These are phyloP conservation scores for Mesostigma viride DNA, from an alignment of 139 green algal species.

Conservation along the genomic window DNA sequence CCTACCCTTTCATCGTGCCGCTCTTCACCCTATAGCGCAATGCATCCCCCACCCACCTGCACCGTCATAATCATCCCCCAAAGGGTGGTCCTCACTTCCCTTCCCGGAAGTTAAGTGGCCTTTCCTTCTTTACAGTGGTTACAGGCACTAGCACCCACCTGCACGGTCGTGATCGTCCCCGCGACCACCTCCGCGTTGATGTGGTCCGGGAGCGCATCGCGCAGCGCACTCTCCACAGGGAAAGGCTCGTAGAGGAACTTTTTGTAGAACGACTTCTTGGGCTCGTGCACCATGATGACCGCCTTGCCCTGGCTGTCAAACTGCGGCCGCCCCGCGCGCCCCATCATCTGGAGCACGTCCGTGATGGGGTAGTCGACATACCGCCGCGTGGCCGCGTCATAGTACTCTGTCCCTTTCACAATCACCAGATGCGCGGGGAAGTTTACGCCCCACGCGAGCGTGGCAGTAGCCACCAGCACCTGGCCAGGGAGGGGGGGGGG, in stretches of 20 bases:
- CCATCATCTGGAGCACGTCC: conserved; percentile 88
- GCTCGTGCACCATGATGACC: conserved; percentile 94
- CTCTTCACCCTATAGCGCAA: no score
- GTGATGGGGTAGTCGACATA: conserved; percentile 98
- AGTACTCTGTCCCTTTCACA: conserved; percentile 97
- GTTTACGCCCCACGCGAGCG: conserved; percentile 91
- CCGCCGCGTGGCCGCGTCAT: conserved; percentile 53
- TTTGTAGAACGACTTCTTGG: conserved; percentile 99
- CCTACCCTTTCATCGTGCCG: no score
- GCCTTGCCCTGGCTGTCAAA: conserved; percentile 78
- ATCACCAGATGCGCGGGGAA: conserved; percentile 86
- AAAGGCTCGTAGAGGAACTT: conserved; percentile 98
- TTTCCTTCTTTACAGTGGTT: no score
- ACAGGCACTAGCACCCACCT: background rate
- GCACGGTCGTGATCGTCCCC: conserved; percentile 24
- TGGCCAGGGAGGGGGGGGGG: background rate
- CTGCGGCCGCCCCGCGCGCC: conserved; percentile 79
- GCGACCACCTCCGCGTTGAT: conserved; percentile 40
- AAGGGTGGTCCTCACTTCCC: no score
- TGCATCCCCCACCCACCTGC: no score
- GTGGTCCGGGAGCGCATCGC: conserved; percentile 48
- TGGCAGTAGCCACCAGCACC: conserved; percentile 78
- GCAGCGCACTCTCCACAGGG: conserved; percentile 83
- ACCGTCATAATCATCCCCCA: no score
- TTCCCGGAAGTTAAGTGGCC: no score